Conservation (phyloP, 2,329 filamentous ascomycete species). For the Nigrospora oryzae region DNA sequence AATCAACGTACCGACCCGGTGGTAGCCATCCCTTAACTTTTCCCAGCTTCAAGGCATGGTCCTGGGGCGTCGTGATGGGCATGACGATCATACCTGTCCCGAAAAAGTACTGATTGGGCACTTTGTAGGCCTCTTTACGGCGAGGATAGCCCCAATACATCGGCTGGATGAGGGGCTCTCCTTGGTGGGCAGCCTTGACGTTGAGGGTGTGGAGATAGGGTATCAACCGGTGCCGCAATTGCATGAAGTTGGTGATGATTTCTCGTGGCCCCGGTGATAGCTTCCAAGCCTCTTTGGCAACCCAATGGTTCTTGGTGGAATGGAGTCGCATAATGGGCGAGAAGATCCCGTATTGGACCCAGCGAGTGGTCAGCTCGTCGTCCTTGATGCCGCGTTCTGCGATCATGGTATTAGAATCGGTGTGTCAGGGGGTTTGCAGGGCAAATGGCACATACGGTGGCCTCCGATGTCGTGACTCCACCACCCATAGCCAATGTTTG, state of each 20-base stretch:
- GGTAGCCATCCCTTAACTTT: slow-evolving; percentile 49
- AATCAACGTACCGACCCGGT: slow-evolving; percentile 43
- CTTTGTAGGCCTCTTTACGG: slow-evolving; percentile 41
- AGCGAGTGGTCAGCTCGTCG: slow-evolving; percentile 50
- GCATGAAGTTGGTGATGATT: slow-evolving; percentile 40
- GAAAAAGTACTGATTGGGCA: slow-evolving; percentile 52
- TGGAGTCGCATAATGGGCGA: slow-evolving; percentile 55
- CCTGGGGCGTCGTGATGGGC: slow-evolving; percentile 44
- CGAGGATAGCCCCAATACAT: slow-evolving; percentile 54
- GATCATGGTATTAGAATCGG: neutral
- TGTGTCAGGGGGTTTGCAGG: neutral
- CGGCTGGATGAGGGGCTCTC: slow-evolving; percentile 47
- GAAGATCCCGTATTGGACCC: slow-evolving; percentile 54
- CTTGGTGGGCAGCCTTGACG: slow-evolving; percentile 29
- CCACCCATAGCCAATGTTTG: slow-evolving; percentile 61
- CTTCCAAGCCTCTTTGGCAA: slow-evolving; percentile 54
- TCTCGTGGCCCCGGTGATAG: slow-evolving; percentile 35
- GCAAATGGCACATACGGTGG: slow-evolving; percentile 26
- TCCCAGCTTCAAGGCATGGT: slow-evolving; percentile 35
- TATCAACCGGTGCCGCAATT: slow-evolving; percentile 47
- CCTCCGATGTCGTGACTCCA: slow-evolving; percentile 64
- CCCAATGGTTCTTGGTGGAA: slow-evolving; percentile 48
- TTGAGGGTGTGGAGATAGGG: slow-evolving; percentile 55
- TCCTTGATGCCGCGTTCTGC: slow-evolving; percentile 38
- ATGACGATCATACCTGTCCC: slow-evolving; percentile 47